Evolutionary conservation across 2,329 filamentous ascomycete genomes (phyloP), one percentile per base, ranked within the genome.

Genomic region (Colletotrichum plurivorum): DNA sequence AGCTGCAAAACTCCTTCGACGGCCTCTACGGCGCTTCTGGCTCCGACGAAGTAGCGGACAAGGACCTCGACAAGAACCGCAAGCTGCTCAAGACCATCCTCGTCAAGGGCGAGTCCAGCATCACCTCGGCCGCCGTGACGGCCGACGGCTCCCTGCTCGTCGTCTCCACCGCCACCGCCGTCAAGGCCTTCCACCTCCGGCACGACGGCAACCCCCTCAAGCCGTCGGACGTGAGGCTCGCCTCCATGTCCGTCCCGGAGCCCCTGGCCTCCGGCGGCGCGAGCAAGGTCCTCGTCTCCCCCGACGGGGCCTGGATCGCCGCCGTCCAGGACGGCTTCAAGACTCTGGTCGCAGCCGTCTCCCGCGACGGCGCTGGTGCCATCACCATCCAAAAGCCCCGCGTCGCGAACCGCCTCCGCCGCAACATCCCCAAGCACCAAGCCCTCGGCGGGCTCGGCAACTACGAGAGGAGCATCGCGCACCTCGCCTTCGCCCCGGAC

Each of bases 401-500:
- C 76, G 87, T 84, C 69, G 78, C 90, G 55, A 76, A 80, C 55
- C 87, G 89, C 43, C 78, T 91, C 62, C 78, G 83, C 63, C 86
- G 89, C 41, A 82, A 86, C 49, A 82, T 86, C 27, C 84, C 87
- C 41, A 88, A 85, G 78, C 84, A 87, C 74, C 81, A 83, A 66
- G 84, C 84, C 16, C 87, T 92, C 62, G 90, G 92, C 36, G 90
- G 91, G 7, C 84, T 94, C 62, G 92, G 92, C n/a, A 82, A 83
- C 27, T 98, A 98, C 80, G 89, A 94, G 71, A 88, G 92, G 77
- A 91, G 87, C 52, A 90, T 98, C 72, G 90, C 88, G 43, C 92
- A 93, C 62, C 79, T 92, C 27, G 86, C 91, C 2, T 98, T 98
- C 79, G 95, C 94, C 10, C 84, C 90, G 5, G 92, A 97, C 77